These are phyloP conservation scores for Purshia tridentata DNA, from an alignment of 306 rosid genomes.

Conservation along the genomic window DNA sequence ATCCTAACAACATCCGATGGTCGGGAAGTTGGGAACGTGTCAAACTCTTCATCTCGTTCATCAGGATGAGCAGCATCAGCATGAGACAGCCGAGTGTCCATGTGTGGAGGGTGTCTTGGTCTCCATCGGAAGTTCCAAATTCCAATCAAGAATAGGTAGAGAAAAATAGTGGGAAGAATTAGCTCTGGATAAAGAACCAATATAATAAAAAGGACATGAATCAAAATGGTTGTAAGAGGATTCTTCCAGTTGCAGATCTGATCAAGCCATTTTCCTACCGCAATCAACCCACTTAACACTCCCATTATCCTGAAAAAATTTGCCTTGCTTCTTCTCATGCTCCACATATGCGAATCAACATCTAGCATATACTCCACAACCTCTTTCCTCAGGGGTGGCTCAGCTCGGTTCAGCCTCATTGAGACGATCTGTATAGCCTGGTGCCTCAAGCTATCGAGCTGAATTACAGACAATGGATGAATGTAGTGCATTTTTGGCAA, in stretches of 20 bases:
- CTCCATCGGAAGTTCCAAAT: constrained; percentile 86
- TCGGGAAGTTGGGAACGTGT: constrained; percentile 72
- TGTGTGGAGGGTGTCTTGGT: constrained; percentile 86
- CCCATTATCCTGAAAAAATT: constrained; percentile 93
- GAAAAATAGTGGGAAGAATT: constrained; percentile 73
- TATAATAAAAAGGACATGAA: constrained; percentile 78
- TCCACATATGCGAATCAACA: constrained; percentile 92
- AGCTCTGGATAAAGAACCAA: constrained; percentile 81
- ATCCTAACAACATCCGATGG: constrained; percentile 56
- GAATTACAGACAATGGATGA: constrained; percentile 79
- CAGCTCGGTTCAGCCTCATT: constrained; percentile 68
- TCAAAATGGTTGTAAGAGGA: constrained; percentile 76
- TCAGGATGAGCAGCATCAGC: constrained; percentile 82
- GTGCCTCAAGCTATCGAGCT: constrained; percentile 76
- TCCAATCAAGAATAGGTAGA: constrained; percentile 84
- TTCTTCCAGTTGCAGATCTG: constrained; percentile 89
- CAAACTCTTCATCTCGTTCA: constrained; percentile 84
- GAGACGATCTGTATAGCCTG: constrained; percentile 83
- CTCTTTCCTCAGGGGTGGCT: constrained; percentile 89
- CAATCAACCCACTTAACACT: constrained; percentile 63
- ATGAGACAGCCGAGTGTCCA: constrained; percentile 82
- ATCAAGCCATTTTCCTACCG: constrained; percentile 81
- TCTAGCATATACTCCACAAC: constrained; percentile 89
- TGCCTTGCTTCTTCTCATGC: constrained; percentile 97
- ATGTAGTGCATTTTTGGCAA: constrained; percentile 94